Evolutionary conservation across 2,329 filamentous ascomycete species (phyloP), one percentile per base, ranked within the genome.

Genomic region (Didymella exigua): DNA sequence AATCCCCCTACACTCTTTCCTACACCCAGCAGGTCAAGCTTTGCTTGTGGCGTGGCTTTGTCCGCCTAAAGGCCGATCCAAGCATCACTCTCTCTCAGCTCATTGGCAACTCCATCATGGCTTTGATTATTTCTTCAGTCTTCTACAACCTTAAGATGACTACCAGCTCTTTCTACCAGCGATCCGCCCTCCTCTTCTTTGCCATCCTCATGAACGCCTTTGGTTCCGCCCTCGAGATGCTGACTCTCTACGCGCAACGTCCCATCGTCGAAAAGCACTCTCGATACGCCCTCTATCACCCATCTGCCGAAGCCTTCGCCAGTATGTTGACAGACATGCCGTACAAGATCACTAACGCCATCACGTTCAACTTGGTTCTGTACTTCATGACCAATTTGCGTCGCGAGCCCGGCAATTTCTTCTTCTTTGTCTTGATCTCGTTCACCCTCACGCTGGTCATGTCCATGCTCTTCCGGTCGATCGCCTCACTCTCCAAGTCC

Each of bases 181-280:
- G 91, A 58, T 90, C 89, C 61, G 87, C 89, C 38, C 81, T 96
- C 21, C 80, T 96, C 47, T 96, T 96, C 84, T 95, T 96, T 70
- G 90, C 90, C 63, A 87, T 92, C 68, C 80, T 96, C 56, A 87
- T 95, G 79, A 96, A 95, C 74, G 91, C 90, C 41, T 95, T 96
- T 68, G 83, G 87, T 58, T 89, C 86, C 71, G 89, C 89, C 51
- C 82, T 95, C 33, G 91, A 95, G 81, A 95, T 96, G 70, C 76
- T 95, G 29, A 92, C 90, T 0, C 82, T 96, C 4, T 97, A 95
- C 71, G 85, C 90, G 2, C 92, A 96, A 83, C 88, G 93, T 31
- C 89, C 90, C 1, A 96, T 96, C 66, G 91, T 97, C 56, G 91
- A 96, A 71, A 96, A 96, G 73, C 93, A 97, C 66, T 79, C 83